phyloP scores from a whole-genome alignment of 2,329 filamentous ascomycete genomes.

The Tolypocladium sp. region DNA sequence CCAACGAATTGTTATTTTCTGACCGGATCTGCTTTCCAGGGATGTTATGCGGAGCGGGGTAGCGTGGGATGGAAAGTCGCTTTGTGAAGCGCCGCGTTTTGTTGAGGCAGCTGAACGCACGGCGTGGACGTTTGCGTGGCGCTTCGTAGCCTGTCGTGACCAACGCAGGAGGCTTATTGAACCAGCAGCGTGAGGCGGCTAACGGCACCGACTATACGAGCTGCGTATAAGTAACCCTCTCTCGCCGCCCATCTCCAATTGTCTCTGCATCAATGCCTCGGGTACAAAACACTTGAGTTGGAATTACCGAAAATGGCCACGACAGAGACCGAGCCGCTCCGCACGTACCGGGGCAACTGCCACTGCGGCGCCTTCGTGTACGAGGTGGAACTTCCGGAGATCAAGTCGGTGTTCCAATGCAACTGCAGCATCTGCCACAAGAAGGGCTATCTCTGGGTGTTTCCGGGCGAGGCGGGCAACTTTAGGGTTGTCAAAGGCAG shows the following conservation, averaged over 20 bases:
- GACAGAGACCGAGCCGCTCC: constrained; percentile 7
- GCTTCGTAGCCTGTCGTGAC: not conserved
- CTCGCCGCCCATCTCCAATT: not conserved
- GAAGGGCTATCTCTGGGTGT: constrained; percentile 33
- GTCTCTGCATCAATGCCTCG: not conserved
- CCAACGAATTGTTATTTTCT: no score
- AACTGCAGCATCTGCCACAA: constrained; percentile 58
- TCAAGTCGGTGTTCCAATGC: constrained; percentile 47
- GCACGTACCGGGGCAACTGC: constrained; percentile 47
- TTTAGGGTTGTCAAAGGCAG: constrained; percentile 39
- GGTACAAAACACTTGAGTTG: not conserved
- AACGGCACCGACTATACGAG: no score
- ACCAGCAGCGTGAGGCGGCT: not conserved
- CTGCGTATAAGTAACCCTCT: not conserved
- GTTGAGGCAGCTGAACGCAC: not conserved
- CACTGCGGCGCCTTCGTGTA: constrained; percentile 47
- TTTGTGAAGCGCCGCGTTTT: not conserved
- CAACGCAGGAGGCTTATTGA: not conserved
- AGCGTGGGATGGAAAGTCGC: not conserved
- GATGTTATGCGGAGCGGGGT: not conserved
- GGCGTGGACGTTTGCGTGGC: not conserved
- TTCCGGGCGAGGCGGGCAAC: constrained; percentile 17
- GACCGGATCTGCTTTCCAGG: not conserved
- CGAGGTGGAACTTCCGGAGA: constrained; percentile 43
- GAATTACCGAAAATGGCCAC: not conserved